Base-by-base conservation (phyloP, 2,329 filamentous ascomycete genomes). In the Fusarium albosuccineum region DNA sequence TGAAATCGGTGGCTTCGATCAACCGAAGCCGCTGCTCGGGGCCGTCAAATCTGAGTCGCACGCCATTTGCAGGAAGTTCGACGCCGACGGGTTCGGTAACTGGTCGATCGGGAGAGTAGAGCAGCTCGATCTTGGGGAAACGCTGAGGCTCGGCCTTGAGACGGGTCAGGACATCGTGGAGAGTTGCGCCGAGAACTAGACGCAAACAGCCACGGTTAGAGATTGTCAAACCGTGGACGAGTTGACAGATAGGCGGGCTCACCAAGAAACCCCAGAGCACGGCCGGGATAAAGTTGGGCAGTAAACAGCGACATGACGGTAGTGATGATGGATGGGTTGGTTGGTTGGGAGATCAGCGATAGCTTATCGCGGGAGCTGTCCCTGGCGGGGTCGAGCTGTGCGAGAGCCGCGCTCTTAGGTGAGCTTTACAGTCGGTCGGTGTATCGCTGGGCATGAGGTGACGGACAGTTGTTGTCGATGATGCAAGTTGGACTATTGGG, bases 21-120 rank as follows among this genome's bases (percentile, higher is more conserved):
- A 99, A 82, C 3, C 96, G 92, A 41, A 99, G 82, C 36, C 95
- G 89, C 79, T 99, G 96, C 73, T 98, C 94, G 5, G 92, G 90
- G 0, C 94, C 96, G 76, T 99, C 96, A 75, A 99, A 99, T 41
- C 93, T 93, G 54, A 99, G 82, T 11, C 95, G 91, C 30, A 99
- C 79, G 29, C 96, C 96, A 79, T 98, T 99, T 4, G 88, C 86
- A 1, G 94, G 92, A 5, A 99, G 87, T 16, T 85, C 85, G 57
- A 98, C 80, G 42, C 92, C 83, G 16, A 97, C 87, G 0, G 94
- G 92, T 29, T 92, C 87, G 33, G 84, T 85, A 34, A 97, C 85
- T 4, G 96, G 95, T 11, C 89, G 82, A 14, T 87, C 82, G n/a
- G 89, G 85, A 29, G 93, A 93, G 80, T 96, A 97, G 44, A 90